These are phyloP conservation scores for Spergularia bocconei DNA, from an alignment of 148 eudicot species.

Conservation along the genomic window DNA sequence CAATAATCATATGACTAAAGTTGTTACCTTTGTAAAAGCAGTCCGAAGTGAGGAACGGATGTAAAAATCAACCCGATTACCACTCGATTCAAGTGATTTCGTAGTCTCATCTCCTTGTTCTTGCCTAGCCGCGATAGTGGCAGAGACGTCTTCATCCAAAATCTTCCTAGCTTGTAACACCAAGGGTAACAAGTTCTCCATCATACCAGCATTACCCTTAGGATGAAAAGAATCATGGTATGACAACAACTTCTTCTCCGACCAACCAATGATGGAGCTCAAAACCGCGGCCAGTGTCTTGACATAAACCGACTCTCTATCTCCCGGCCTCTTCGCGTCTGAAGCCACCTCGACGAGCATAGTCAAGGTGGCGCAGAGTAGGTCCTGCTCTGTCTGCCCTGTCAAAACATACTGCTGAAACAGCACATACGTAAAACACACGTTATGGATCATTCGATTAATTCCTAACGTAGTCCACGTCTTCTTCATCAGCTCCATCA, in stretches of 20 bases:
- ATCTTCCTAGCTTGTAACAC: constrained; percentile 53
- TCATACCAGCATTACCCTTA: constrained; percentile 32
- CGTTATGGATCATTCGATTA: constrained; percentile 52
- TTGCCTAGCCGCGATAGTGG: constrained; percentile 33
- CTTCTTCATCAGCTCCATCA: constrained; percentile 80
- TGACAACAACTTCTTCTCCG: constrained; percentile 56
- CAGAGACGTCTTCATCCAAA: constrained; percentile 60
- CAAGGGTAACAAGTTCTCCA: constrained; percentile 73
- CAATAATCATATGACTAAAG: not conserved
- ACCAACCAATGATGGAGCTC: constrained; percentile 66
- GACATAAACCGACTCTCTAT: constrained; percentile 50
- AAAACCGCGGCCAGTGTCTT: constrained; percentile 54
- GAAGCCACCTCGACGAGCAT: constrained; percentile 69
- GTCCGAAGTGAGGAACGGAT: constrained; percentile 64
- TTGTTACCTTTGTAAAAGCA: constrained; percentile 64
- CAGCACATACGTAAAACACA: constrained; percentile 83
- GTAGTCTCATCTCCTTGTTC: constrained; percentile 33
- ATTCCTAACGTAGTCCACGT: constrained; percentile 79
- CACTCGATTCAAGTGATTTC: constrained; percentile 29
- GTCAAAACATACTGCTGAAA: constrained; percentile 63
- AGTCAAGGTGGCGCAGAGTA: constrained; percentile 53
- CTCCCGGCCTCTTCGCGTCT: constrained; percentile 62
- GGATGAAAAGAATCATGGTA: constrained; percentile 47
- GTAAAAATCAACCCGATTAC: constrained; percentile 64
- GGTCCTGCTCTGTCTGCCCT: constrained; percentile 68